Evolutionary conservation across 257 asterid species (phyloP), one percentile per base, ranked within the genome.

Genomic region (Salvia miltiorrhiza): DNA sequence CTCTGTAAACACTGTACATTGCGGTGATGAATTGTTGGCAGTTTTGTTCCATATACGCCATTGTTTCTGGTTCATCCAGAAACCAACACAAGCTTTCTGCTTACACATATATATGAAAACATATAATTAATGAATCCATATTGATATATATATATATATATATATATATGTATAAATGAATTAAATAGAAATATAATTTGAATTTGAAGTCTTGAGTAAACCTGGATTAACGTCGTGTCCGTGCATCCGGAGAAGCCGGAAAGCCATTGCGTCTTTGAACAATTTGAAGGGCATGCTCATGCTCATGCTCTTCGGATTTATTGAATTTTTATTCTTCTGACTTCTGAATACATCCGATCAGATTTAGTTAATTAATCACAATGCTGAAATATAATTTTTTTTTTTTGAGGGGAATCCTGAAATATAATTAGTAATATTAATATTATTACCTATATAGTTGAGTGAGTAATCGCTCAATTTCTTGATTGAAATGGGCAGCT

Each of bases 1-100:
- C 95, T 80, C 80, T 79, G 59, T 76, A 78, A 1, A 88, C 79
- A 44, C 62, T 79, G 64, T 82, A 73, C 80, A 83, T 72, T 5
- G 80, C 70, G 62, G 67, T 71, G 3, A 65, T 50, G 17, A 83
- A 73, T 1, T 70, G 23, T 8, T 81, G 61, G 6, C 19, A 4
- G 2, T 88, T 82, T 14, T 77, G 72, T 63, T 81, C 85, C 59
- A 83, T 70, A 20, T 78, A 52, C 9, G 40, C 49, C 20, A 49
- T 7, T 17, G 63, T 59, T 30, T 79, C 62, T 1, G 69, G 64
- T 12, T 82, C 63, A n/a, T 73, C 61, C 48, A 87, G 63, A 69
- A 87, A 87, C 95, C 91, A 87, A 44, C 92, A 85, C 43, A 87
- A 78, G 52, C 60, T 69, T 40, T 82, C 95, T 87, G 81, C 73